Evolutionary conservation across 306 rosid species (phyloP), one percentile per base, ranked within the genome.

Genomic region (Medicago lupulina): DNA sequence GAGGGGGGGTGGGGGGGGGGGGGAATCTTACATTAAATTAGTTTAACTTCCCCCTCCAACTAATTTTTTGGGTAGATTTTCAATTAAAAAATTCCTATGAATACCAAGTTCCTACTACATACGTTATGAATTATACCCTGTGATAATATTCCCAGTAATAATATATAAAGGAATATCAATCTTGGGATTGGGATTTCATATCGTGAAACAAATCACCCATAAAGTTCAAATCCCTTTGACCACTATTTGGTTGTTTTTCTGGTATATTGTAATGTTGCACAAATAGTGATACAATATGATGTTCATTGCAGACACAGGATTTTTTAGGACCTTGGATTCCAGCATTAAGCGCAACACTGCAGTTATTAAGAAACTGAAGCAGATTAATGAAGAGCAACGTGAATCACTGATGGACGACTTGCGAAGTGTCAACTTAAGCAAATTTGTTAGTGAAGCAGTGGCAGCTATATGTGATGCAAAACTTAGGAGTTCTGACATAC

Each of bases 381-480:
- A 88, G 86, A 96, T 92, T 62, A 96, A 92, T 80, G 98, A 96
- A 81, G 99, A 96, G 86, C 99, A 86, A 81, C 90, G 97, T 17
- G 99, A 90, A 73, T 84, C 94, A 43, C 82, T 92, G 83, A 88
- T 90, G 86, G 99, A 96, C 12, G 99, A 96, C 18, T 80, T 96
- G 79, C 88, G 86, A 76, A 78, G 79, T 90, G 97, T 96, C 85
- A 96, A 96, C 83, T 86, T 96, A 53, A 96, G 97, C 86, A 96
- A 96, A 89, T 96, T 96, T 89, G 99, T 92, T 59, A 96, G 97
- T 74, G 99, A 96, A 88, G 99, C 99, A 43, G 98, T 96, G 70
- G 76, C 96, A 53, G 90, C 99, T 60, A 92, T 96, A 65, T 92
- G 98, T 77, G 99, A 96, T 41, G 99, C 99, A 65, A 96, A 88